These are phyloP conservation scores for Termitomyces sp. DNA, from an alignment of 768 basidiomycete species.

Conservation along the genomic window DNA sequence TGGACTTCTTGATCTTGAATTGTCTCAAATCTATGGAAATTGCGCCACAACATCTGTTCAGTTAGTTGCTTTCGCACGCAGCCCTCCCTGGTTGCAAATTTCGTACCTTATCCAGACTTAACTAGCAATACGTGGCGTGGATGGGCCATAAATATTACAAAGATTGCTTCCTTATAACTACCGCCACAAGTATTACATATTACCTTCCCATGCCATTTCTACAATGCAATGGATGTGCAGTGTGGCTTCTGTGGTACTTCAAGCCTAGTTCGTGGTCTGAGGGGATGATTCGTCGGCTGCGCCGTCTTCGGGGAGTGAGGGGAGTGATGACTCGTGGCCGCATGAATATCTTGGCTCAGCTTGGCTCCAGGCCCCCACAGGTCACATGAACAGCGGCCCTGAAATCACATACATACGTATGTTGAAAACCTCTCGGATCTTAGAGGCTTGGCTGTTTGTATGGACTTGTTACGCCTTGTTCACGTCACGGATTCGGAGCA, in stretches of 20 bases:
- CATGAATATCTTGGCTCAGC: neutral
- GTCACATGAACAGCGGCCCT: neutral
- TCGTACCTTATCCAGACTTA: neutral
- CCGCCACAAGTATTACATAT: neutral
- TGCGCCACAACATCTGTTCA: neutral
- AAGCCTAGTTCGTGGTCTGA: no score
- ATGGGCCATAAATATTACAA: neutral
- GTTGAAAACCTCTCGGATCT: neutral
- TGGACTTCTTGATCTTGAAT: neutral
- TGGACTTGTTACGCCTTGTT: neutral
- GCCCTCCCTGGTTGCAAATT: neutral
- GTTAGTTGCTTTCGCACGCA: neutral
- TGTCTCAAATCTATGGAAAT: neutral
- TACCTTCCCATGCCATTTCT: neutral
- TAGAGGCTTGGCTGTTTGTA: neutral
- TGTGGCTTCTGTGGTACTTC: neutral
- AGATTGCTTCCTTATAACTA: neutral
- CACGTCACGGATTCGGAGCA: neutral
- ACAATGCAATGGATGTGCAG: neutral
- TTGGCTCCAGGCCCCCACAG: neutral
- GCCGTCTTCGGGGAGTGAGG: no score
- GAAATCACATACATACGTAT: neutral
- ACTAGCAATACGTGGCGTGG: neutral
- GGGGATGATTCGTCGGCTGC: no score
- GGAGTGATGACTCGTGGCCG: neutral